These are phyloP conservation scores for Rubus idaeus DNA, from an alignment of 306 rosid species.

Conservation along the genomic window DNA sequence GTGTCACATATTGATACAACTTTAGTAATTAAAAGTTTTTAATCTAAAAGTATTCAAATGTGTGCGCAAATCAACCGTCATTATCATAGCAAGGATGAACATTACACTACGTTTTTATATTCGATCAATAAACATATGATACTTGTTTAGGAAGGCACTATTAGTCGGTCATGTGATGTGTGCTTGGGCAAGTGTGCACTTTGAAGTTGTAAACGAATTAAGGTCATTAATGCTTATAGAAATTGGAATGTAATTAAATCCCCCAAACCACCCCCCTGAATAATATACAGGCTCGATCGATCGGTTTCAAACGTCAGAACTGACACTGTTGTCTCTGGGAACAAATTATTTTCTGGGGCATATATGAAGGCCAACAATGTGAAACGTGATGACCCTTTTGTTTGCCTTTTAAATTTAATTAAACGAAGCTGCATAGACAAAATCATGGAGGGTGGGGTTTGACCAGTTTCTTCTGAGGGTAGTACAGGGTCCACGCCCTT, in stretches of 20 bases:
- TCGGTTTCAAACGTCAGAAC: slow-evolving; percentile 20
- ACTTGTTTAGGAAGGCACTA: background rate
- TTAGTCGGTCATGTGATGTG: slow-evolving; percentile 7
- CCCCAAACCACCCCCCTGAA: background rate
- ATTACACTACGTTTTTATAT: no score
- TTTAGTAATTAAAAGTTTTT: no score
- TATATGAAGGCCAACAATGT: slow-evolving; percentile 12
- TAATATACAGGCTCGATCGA: background rate
- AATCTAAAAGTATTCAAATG: no score
- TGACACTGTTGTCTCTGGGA: slow-evolving; percentile 5
- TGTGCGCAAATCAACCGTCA: background rate
- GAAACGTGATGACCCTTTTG: slow-evolving; percentile 15
- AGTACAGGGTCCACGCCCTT: slow-evolving; percentile 26
- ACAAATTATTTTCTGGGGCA: background rate
- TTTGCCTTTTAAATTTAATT: background rate
- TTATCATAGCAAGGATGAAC: background rate
- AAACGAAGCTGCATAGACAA: slow-evolving; percentile 16
- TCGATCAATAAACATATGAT: background rate
- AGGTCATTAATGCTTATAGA: background rate
- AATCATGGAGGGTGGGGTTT: slow-evolving; percentile 16
- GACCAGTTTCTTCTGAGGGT: slow-evolving; percentile 5
- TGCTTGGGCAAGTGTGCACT: slow-evolving; percentile 3
- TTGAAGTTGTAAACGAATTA: background rate
- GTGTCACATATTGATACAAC: no score
- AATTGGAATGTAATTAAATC: background rate